Percentiles rank a stretch among this genome's conserved stretches.
These are phyloP conservation scores for Hanseniaspora uvarum DNA, from an alignment of 1,139 yeast genomes.

Conservation along the genomic window DNA sequence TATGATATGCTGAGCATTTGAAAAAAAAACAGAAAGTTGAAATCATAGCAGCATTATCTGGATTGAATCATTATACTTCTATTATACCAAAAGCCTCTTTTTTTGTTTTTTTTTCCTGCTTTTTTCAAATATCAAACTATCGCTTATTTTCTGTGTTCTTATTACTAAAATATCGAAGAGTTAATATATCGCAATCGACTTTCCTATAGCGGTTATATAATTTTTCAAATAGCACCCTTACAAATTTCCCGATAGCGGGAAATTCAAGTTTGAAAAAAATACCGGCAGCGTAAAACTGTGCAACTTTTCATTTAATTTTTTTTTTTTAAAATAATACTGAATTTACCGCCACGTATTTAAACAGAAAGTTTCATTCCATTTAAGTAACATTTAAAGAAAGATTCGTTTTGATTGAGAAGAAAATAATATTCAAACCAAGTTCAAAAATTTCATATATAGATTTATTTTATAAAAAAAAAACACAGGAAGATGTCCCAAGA, in stretches of 20 bases:
- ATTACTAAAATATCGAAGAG: neutral
- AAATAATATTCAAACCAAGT: too few species aligned
- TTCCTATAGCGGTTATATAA: conserved; percentile 3
- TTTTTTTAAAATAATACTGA: too few species aligned
- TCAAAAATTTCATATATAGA: neutral
- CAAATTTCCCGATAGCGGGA: neutral
- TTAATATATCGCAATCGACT: neutral
- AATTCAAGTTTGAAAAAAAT: neutral
- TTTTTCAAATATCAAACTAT: too few species aligned
- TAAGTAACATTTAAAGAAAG: too few species aligned
- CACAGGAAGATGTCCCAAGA: neutral
- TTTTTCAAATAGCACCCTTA: neutral
- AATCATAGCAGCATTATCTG: too few species aligned
- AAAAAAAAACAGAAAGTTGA: too few species aligned
- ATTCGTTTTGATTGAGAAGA: too few species aligned
- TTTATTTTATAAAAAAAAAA: neutral
- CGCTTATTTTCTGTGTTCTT: neutral
- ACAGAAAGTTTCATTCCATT: too few species aligned
- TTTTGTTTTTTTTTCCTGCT: too few species aligned
- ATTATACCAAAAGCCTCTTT: too few species aligned
- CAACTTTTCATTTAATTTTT: neutral
- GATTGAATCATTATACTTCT: too few species aligned
- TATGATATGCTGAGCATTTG: neutral
- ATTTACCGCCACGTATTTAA: too few species aligned
- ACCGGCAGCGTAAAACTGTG: neutral